A percentile compares a stretch with the other conserved stretches of the same genome.
These are phyloP conservation scores for Thermoascus crustaceus DNA, from an alignment of 2,329 filamentous ascomycete species.

Conservation along the genomic window DNA sequence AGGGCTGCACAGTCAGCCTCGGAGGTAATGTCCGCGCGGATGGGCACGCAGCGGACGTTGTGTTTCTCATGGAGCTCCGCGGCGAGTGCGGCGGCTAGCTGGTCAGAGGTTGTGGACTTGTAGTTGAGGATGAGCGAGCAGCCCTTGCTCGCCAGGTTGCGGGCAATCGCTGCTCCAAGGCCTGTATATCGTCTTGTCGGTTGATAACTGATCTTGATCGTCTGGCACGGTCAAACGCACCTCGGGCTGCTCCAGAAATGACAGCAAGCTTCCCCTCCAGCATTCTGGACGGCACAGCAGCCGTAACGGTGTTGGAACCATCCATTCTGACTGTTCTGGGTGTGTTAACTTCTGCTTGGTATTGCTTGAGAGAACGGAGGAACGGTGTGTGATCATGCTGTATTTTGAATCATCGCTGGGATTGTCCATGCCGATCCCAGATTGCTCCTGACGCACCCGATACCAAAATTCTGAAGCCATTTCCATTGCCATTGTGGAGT, in stretches of 20 bases:
- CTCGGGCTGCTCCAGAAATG: conserved; percentile 70
- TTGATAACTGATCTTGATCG: background rate
- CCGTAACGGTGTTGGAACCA: no score
- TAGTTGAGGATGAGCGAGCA: conserved; percentile 63
- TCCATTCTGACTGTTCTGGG: no score
- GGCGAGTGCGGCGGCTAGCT: conserved; percentile 49
- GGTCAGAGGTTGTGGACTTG: conserved; percentile 54
- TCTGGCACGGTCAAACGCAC: conserved; percentile 35
- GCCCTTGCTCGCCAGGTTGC: conserved; percentile 66
- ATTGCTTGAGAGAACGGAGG: no score
- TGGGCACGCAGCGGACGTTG: conserved; percentile 51
- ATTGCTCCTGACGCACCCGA: no score
- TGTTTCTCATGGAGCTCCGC: conserved; percentile 36
- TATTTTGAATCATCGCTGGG: no score
- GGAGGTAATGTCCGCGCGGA: conserved; percentile 65
- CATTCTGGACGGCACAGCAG: no score
- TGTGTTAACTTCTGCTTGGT: no score
- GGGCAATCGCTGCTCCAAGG: conserved; percentile 62
- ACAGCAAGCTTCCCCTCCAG: conserved; percentile 70
- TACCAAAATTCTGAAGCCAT: no score
- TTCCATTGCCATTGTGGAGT: no score
- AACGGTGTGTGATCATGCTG: no score
- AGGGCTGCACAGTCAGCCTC: conserved; percentile 49
- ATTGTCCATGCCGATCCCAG: no score
- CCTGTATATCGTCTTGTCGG: conserved; percentile 41